Conservation (phyloP, 2,329 filamentous ascomycete genomes). For the Ophiostoma pallidulum region DNA sequence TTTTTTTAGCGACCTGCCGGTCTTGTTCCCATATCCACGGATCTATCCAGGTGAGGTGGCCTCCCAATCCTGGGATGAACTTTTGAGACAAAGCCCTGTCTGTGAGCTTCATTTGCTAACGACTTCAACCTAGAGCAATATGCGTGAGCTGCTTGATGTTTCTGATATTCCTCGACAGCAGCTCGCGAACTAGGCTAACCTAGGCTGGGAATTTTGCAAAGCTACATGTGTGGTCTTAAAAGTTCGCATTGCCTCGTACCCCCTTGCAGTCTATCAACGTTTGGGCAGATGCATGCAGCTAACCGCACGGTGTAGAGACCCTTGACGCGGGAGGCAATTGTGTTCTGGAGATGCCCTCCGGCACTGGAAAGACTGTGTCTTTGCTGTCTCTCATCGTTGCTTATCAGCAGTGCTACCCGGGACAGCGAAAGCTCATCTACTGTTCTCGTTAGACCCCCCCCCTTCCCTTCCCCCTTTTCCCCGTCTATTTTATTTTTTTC, state of each 20-base stretch:
- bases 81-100: too few relatives aligned
- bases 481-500: too few relatives aligned
- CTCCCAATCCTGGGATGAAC: neutral
- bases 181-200: neutral
- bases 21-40: constrained; percentile 49
- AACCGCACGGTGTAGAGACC: constrained; percentile 41
- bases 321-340: constrained; percentile 92
- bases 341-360: constrained; percentile 97
- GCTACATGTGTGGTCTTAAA: constrained; percentile 50
- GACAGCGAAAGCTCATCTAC: constrained; percentile 94
- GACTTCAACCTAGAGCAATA: constrained; percentile 38
- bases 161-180: neutral
- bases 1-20: constrained; percentile 39
- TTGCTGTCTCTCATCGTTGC: constrained; percentile 90
- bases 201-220: constrained; percentile 17
- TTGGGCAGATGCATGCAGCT: neutral
- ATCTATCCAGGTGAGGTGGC: constrained; percentile 33
- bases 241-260: constrained; percentile 27
- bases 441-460: constrained; percentile 66
- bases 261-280: neutral
- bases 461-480: too few relatives aligned
- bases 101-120: neutral
- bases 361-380: constrained; percentile 95
- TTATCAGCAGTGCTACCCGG: constrained; percentile 88
- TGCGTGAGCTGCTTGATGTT: constrained; percentile 26